Conservation (phyloP, 257 asterid species). For the Solanum rostratum region DNA sequence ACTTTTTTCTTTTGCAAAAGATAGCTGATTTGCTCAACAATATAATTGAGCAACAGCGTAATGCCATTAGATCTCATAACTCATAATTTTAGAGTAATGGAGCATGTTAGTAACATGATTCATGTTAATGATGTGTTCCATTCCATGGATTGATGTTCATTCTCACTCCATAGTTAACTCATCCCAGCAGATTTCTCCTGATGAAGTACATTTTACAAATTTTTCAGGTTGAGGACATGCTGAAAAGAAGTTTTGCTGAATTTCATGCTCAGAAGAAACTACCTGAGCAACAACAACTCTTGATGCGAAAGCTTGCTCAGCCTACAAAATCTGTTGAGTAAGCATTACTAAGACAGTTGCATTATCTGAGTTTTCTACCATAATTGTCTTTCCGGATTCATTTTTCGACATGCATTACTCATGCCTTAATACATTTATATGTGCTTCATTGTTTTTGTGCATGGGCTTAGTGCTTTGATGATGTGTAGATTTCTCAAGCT, state of each 20-base stretch:
- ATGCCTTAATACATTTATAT: neutral
- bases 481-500: neutral
- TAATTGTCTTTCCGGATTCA: neutral
- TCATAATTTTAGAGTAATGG: neutral
- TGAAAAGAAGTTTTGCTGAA: slow-evolving; percentile 97
- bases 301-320: slow-evolving; percentile 79
- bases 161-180: neutral
- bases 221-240: slow-evolving; percentile 96
- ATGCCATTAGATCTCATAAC: neutral
- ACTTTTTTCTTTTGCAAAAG: neutral
- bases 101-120: neutral
- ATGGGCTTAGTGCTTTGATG: neutral
- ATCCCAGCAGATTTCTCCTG: neutral
- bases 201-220: neutral
- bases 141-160: neutral
- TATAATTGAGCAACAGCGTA: neutral
- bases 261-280: slow-evolving; percentile 97
- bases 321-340: slow-evolving; percentile 68
- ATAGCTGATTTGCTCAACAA: neutral
- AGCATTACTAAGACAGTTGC: slow-evolving; percentile 24
- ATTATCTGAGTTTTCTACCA: neutral
- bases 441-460: neutral
- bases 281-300: slow-evolving; percentile 80
- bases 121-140: neutral
- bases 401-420: neutral